Percentiles rank a stretch among this genome's conserved stretches.
These are phyloP conservation scores for Aspergillus spinulosporus DNA, from an alignment of 2,329 filamentous ascomycete species.

Conservation along the genomic window DNA sequence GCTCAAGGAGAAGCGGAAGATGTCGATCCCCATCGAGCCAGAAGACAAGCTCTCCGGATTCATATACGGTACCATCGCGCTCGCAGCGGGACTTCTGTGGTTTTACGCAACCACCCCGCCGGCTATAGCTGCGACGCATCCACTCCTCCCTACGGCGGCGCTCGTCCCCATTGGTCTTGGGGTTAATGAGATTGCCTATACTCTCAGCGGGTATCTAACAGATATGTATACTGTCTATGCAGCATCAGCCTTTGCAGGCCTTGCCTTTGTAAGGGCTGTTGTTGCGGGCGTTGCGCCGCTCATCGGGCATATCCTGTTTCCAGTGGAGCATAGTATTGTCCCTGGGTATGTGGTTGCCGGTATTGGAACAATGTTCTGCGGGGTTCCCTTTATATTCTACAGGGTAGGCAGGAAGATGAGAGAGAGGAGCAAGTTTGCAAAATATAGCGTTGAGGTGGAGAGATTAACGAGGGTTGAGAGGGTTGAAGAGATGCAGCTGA, in stretches of 20 bases:
- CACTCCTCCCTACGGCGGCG: conserved; percentile 6
- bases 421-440: conserved; percentile 20
- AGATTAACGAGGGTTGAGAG: not conserved
- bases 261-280: conserved; percentile 14
- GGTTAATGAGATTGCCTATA: conserved; percentile 17
- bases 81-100: conserved; percentile 12
- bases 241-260: conserved; percentile 16
- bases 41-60: conserved; percentile 23
- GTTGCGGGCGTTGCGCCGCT: conserved; percentile 17
- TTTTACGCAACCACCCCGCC: conserved; percentile 8
- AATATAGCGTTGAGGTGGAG: conserved; percentile 32
- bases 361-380: conserved; percentile 20
- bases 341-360: conserved; percentile 17
- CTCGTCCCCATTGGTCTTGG: conserved; percentile 17
- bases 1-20: not conserved
- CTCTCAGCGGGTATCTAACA: conserved; percentile 17
- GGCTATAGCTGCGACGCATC: not conserved
- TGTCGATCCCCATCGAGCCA: conserved; percentile 16
- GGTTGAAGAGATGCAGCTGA: no score
- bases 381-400: conserved; percentile 17
- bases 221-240: conserved; percentile 24
- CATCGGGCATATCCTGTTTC: conserved; percentile 14
- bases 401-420: conserved; percentile 17
- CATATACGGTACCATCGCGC: conserved; percentile 14
- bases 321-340: conserved; percentile 10